These are phyloP conservation scores for Boletus subcaerulescens DNA, from an alignment of 768 basidiomycete genomes.

Conservation along the genomic window DNA sequence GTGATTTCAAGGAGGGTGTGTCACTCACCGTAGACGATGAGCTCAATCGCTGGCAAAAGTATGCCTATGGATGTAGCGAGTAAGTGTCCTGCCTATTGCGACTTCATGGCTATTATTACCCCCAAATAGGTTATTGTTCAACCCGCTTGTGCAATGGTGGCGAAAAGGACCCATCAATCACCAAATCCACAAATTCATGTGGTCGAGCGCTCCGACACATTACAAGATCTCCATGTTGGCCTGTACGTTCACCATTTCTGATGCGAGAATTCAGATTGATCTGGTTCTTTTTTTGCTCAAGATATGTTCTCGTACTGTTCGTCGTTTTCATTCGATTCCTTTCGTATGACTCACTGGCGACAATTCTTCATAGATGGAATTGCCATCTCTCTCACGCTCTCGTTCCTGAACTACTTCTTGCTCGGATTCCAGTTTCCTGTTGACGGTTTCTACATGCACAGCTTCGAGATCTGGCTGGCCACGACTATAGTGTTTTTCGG, in stretches of 20 bases:
- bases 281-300: constrained; percentile 1
- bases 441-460: constrained; percentile 75
- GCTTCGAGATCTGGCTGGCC: constrained; percentile 79
- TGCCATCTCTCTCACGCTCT: constrained; percentile 63
- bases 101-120: neutral
- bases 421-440: constrained; percentile 71
- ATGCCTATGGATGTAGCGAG: constrained; percentile 63
- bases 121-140: constrained; percentile 70
- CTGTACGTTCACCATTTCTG: constrained; percentile 35
- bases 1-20: constrained; percentile 90
- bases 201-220: constrained; percentile 74
- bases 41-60: constrained; percentile 91
- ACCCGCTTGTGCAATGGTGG: constrained; percentile 79
- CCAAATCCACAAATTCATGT: constrained; percentile 72
- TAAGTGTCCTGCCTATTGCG: constrained; percentile 37
- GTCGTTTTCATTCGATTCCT: constrained; percentile 15
- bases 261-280: constrained; percentile 2
- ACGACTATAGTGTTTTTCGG: constrained; percentile 77
- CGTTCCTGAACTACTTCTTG: constrained; percentile 68
- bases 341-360: neutral
- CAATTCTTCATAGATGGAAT: constrained; percentile 43
- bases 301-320: constrained; percentile 54
- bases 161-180: constrained; percentile 77
- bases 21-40: constrained; percentile 88
- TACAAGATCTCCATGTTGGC: constrained; percentile 71